Conservation (phyloP, 495 filamentous ascomycete species). For the Xylona heveae region DNA sequence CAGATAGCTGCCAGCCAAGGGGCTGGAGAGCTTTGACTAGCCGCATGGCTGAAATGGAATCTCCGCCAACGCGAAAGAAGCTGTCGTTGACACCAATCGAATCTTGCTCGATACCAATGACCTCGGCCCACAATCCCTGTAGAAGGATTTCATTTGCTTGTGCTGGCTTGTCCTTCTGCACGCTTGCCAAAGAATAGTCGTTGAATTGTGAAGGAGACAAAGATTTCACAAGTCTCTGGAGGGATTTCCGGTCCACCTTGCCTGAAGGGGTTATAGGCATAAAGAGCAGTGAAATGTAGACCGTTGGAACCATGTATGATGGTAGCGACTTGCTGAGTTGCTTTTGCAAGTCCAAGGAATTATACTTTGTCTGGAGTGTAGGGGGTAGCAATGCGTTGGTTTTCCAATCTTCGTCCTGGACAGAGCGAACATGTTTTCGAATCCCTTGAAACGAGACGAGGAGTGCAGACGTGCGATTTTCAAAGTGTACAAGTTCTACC, state of each 20-base stretch:
- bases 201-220: conserved; percentile 1
- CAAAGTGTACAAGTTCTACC: no score
- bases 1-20: conserved; percentile 5
- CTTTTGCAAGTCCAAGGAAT: no score
- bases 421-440: not conserved
- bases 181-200: not conserved
- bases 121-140: conserved; percentile 7
- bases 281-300: conserved; percentile 2
- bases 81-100: conserved; percentile 7
- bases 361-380: no score
- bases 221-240: conserved; percentile 8
- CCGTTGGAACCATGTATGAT: conserved; percentile 12
- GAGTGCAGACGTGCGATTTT: not conserved
- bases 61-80: conserved; percentile 11
- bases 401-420: no score
- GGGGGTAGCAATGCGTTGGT: not conserved
- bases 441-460: no score
- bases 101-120: conserved; percentile 7
- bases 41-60: conserved; percentile 12
- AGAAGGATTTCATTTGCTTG: conserved; percentile 5
- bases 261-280: conserved; percentile 10
- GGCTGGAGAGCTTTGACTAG: conserved; percentile 8
- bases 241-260: conserved; percentile 9
- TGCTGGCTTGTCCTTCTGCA: conserved; percentile 5
- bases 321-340: conserved; percentile 8